These are phyloP conservation scores for Globisporangium carolinianum DNA, from an alignment of 352 stramenopile genomes.

Conservation along the genomic window DNA sequence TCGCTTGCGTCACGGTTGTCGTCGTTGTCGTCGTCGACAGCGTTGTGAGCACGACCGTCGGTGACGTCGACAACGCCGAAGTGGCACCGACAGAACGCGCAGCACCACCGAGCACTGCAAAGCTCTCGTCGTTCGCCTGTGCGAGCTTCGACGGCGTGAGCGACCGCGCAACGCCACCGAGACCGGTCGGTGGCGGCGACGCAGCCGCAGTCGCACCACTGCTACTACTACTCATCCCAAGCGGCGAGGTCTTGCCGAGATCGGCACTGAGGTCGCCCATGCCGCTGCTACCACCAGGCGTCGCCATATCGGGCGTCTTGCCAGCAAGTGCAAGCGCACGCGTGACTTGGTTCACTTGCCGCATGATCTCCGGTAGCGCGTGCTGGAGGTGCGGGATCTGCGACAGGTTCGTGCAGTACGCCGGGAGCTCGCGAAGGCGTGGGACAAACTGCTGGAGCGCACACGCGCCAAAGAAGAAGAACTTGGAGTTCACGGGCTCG, in stretches of 20 bases:
- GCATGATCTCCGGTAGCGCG: conserved; percentile 89
- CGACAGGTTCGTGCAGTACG: conserved; percentile 97
- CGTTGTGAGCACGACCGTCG: conserved; percentile 16
- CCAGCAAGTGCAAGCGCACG: conserved; percentile 45
- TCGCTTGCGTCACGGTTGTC: conserved; percentile 17
- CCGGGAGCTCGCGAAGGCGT: conserved; percentile 93
- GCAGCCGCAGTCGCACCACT: conserved; percentile 17
- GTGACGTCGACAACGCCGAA: conserved; percentile 26
- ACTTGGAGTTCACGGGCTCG: conserved; percentile 95
- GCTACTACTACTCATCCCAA: conserved; percentile 20
- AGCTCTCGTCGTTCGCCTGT: conserved; percentile 11
- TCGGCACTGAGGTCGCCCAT: conserved; percentile 2
- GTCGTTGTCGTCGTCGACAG: not conserved
- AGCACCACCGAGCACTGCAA: conserved; percentile 4
- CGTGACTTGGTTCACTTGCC: conserved; percentile 79
- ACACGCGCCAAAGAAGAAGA: conserved; percentile 98
- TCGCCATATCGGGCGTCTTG: not conserved
- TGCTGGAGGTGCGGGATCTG: conserved; percentile 97
- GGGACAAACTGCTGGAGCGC: conserved; percentile 97
- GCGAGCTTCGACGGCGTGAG: conserved; percentile 15
- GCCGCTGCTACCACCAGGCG: not conserved
- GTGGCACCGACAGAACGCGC: conserved; percentile 17
- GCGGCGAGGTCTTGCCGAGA: conserved; percentile 12
- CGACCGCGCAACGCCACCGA: conserved; percentile 5
- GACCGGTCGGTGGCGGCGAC: conserved; percentile 5